These are phyloP conservation scores for Spatholobus suberectus DNA, from an alignment of 306 rosid genomes.

Conservation along the genomic window DNA sequence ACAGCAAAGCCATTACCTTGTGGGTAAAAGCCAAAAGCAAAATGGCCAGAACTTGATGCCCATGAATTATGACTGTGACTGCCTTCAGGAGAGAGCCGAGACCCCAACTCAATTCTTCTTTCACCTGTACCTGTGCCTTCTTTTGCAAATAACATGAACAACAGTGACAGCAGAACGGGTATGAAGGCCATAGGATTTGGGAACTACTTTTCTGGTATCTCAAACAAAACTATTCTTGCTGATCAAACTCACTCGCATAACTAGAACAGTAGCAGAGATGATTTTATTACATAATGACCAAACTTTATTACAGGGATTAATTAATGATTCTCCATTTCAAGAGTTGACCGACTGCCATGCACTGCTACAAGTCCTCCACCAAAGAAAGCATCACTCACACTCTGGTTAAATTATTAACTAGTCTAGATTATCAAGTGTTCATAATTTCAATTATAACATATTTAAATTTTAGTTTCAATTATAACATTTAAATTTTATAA, in stretches of 20 bases:
- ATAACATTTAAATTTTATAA: too few species aligned
- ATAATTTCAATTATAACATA: too few species aligned
- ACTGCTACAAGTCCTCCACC: background rate
- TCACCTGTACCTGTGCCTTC: background rate
- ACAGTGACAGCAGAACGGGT: background rate
- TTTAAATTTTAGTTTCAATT: too few species aligned
- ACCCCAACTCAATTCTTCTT: background rate
- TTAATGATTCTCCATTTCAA: background rate
- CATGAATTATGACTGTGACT: constrained; percentile 30
- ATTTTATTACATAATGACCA: too few species aligned
- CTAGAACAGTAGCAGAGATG: background rate
- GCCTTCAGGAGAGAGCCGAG: constrained; percentile 5
- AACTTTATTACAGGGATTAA: too few species aligned
- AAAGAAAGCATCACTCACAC: too few species aligned
- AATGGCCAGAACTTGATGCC: constrained; percentile 45
- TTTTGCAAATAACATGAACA: background rate
- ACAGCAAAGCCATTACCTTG: constrained; percentile 37
- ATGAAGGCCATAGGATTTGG: constrained; percentile 40
- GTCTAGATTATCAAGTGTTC: too few species aligned
- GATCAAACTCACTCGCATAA: background rate
- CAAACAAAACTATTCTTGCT: background rate
- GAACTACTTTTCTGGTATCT: background rate
- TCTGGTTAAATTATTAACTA: too few species aligned
- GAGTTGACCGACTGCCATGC: constrained; percentile 9
- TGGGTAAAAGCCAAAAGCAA: constrained; percentile 49